These are phyloP conservation scores for Pythium aphanidermatum DNA, from an alignment of 352 stramenopile species.

Conservation along the genomic window DNA sequence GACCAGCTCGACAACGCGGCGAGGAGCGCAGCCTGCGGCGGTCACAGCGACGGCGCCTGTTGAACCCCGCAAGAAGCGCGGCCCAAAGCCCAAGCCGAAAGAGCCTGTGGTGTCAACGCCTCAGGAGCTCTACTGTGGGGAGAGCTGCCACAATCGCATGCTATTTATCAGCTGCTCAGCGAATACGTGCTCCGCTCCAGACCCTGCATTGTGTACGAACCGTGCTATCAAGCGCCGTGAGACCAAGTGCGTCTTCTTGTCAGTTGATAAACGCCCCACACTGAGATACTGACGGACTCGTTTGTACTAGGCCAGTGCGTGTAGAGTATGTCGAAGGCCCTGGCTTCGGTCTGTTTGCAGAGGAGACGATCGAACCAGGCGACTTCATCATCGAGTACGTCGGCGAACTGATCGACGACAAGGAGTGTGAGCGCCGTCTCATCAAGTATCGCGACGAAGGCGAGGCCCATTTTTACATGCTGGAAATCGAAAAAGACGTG, in stretches of 20 bases:
- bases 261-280: background rate
- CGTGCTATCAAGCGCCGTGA: slow-evolving; percentile 62
- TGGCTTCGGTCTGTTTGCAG: slow-evolving; percentile 86
- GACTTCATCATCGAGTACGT: slow-evolving; percentile 94
- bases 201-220: slow-evolving; percentile 63
- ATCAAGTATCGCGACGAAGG: slow-evolving; percentile 49
- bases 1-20: slow-evolving; percentile 33
- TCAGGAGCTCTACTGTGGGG: slow-evolving; percentile 38
- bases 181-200: slow-evolving; percentile 69
- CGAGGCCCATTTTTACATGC: slow-evolving; percentile 84
- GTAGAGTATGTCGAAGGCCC: slow-evolving; percentile 77
- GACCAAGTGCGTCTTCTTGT: slow-evolving; percentile 33
- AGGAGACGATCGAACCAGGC: slow-evolving; percentile 65
- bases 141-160: slow-evolving; percentile 81
- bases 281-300: background rate
- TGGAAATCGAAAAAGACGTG: slow-evolving; percentile 81
- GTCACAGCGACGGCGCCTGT: background rate
- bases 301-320: slow-evolving; percentile 25
- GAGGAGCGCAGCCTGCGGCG: background rate
- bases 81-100: slow-evolving; percentile 4
- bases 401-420: slow-evolving; percentile 90
- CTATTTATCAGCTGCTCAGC: slow-evolving; percentile 77
- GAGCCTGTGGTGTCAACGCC: slow-evolving; percentile 3
- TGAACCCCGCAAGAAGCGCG: slow-evolving; percentile 1
- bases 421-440: slow-evolving; percentile 55